These are phyloP conservation scores for Isatis tinctoria DNA, from an alignment of 345 rosid species.

Conservation along the genomic window DNA sequence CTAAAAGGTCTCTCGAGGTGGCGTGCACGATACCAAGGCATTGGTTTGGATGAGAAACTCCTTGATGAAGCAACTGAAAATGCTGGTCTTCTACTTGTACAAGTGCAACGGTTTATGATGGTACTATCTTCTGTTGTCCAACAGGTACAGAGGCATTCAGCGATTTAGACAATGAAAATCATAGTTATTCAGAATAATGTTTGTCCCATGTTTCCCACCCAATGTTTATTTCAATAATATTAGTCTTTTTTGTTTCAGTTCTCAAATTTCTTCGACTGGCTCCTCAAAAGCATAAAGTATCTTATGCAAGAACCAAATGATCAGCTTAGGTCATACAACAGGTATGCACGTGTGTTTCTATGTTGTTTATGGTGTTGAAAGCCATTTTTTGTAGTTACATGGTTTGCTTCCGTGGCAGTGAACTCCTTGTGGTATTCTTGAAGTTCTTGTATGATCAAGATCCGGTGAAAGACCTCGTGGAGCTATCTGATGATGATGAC, in stretches of 20 bases:
- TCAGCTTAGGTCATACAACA: constrained; percentile 68
- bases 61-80: constrained; percentile 65
- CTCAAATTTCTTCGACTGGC: constrained; percentile 92
- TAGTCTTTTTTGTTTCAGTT: constrained; percentile 45
- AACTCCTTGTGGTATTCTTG: constrained; percentile 82
- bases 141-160: constrained; percentile 50
- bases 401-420: constrained; percentile 52
- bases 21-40: constrained; percentile 71
- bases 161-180: not conserved
- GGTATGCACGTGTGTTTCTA: constrained; percentile 40
- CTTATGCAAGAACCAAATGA: constrained; percentile 91
- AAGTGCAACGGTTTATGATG: constrained; percentile 81
- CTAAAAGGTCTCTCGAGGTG: constrained; percentile 89
- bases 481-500: constrained; percentile 50
- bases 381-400: constrained; percentile 18
- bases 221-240: not conserved
- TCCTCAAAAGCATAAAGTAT: constrained; percentile 75
- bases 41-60: constrained; percentile 78
- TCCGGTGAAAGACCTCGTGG: constrained; percentile 72
- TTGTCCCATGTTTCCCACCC: not conserved
- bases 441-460: constrained; percentile 90
- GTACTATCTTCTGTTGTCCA: constrained; percentile 77
- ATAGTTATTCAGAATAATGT: not conserved
- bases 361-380: not conserved
- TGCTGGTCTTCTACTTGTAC: constrained; percentile 69